Evolutionary conservation across 108 stramenopile species (phyloP).

Genomic region (Conticribra guillardii): DNA sequence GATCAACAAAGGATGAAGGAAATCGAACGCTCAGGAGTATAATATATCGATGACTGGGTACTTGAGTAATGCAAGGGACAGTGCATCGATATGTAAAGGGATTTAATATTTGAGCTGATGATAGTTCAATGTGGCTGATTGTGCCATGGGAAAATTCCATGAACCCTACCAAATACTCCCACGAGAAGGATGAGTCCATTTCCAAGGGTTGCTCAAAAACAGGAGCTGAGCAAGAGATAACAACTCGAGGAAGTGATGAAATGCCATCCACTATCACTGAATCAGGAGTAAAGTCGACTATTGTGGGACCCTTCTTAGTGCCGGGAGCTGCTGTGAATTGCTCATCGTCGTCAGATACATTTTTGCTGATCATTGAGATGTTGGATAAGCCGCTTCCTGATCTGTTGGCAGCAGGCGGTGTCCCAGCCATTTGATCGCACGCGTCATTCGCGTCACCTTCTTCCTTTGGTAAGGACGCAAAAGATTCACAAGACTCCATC

Average conservation of each 20-base stretch:
- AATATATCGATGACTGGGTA: background rate
- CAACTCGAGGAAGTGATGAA: background rate
- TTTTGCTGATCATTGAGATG: background rate
- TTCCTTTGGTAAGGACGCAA: background rate
- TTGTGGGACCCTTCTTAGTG: background rate
- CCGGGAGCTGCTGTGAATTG: background rate
- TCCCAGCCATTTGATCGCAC: background rate
- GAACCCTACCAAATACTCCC: background rate
- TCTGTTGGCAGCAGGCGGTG: background rate
- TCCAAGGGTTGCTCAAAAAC: background rate
- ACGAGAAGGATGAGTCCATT: background rate
- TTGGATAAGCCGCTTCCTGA: background rate
- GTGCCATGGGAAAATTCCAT: background rate
- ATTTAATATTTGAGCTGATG: background rate
- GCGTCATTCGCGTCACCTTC: background rate
- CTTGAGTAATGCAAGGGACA: background rate
- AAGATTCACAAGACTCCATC: background rate
- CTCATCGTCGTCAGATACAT: background rate
- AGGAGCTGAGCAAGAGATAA: background rate
- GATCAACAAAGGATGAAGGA: background rate
- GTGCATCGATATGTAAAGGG: constrained; percentile 3
- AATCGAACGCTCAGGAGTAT: background rate
- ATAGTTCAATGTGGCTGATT: too few species aligned
- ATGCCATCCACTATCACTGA: background rate
- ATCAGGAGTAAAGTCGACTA: constrained; percentile 8